Evolutionary conservation across 2,329 filamentous ascomycete species (phyloP), one percentile per base, ranked within the genome.

Genomic region (Cladosporium sp.): DNA sequence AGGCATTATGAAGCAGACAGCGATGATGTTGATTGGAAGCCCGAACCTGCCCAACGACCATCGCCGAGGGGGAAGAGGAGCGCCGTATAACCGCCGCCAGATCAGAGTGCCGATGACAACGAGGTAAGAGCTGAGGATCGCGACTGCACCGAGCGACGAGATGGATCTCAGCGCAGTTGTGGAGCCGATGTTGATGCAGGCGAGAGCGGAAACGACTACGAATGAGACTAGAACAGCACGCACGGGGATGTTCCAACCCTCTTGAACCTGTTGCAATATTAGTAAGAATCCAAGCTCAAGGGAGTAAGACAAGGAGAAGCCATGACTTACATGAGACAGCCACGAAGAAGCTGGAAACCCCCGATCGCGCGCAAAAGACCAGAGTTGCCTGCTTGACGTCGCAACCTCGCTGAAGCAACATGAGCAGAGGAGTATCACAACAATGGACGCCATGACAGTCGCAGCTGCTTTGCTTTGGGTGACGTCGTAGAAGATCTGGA

Each of bases 151-250:
- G 15, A 61, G 55, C 12, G 57, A 57, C 15, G 50, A 51, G 38
- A 58, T 56, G 46, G 69, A 69, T 52, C 68, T 65, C 38, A 76
- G 63, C 16, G 69, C 71, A 7, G 68, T 66, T 22, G 67, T 69
- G 19, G 61, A 62, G 33, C 64, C 67, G 29, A 69, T 56, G 49
- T 69, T 68, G 53, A 69, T 68, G 25, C 67, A 55, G 11, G 62
- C 59, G 12, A 69, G 58, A 16, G 67, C 52, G 7, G 50, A 53
- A 25, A 55, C 55, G 42, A 61, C 56, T 9, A 55, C 49, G 16
- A 56, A 49, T n/a, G 58, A 56, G 29, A 60, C 53, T 9, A 60
- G 40, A 19, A 64, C 53, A 2, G 61, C 55, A 12, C 57, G 54
- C 13, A 64, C 40, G 1, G 61, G 60, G 22, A 64, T 59, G 52